Evolutionary conservation across 805 yeast species (phyloP), one percentile per base, ranked within the genome.

Genomic region (Yarrowia bubula): DNA sequence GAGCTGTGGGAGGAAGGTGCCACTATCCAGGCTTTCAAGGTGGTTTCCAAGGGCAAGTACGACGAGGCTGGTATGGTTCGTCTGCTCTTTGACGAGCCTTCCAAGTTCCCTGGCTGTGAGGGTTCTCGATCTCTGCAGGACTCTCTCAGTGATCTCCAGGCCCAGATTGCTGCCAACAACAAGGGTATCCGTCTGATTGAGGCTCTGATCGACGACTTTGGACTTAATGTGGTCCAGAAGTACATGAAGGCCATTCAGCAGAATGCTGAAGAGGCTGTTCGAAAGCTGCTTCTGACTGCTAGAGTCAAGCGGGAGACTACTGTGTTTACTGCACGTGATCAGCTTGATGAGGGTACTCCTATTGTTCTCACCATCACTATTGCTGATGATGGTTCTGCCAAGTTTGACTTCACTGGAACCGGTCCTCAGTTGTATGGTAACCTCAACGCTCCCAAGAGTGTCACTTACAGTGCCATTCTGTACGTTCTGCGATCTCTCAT

Each of bases 1-100:
- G 86, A 86, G 66, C 77, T 93, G 44, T 88, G 85, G 80, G 92
- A 92, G 72, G 98, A 92, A 76, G 98, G 98, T 50, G 97, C 97
- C 1, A 84, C 90, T 2, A 91, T 93, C 39, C 83, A 84, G 71
- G 86, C 95, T 1, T 92, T 88, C 73, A 80, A 89, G 67, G 79
- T 93, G 14, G 93, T 92, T 8, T 76, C 80, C 37, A 78, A 83
- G 64, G 96, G 96, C 2, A 78, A 77, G 48, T 92, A 92, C 73
- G 92, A 92, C 71, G 91, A 89, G 68, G 88, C 80, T 14, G 81
- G 85, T 9, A 84, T 92, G 62, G 81, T 85, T 13, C 80, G 83
- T 60, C 72, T 88, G 22, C 77, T 93, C 64, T 79, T 87, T 46
- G 82, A 81, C 13, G 89, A 88, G 66, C 98, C 98, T 0, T 89